Evolutionary conservation across 768 basidiomycete genomes (phyloP).

Genomic region (Amanita thiersii): DNA sequence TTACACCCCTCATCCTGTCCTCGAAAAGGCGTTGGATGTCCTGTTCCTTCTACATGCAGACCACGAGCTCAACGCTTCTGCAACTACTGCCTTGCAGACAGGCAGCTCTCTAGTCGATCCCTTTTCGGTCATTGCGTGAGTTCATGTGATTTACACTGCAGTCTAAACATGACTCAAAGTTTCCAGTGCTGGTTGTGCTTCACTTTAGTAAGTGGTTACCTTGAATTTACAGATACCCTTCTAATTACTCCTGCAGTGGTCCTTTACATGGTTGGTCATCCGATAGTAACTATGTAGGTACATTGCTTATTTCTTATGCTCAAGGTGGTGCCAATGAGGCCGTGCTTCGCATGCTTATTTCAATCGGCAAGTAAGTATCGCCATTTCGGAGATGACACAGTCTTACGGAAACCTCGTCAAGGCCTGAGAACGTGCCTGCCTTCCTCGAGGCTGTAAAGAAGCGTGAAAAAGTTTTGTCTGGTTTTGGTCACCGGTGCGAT

Average conservation of each 20-base stretch:
- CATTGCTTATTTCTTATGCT: conserved; percentile 4
- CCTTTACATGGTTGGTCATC: conserved; percentile 52
- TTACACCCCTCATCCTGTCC: conserved; percentile 75
- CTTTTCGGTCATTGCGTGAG: conserved; percentile 76
- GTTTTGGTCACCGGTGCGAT: conserved; percentile 78
- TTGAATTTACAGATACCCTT: background rate
- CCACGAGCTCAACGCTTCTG: conserved; percentile 84
- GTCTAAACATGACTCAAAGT: background rate
- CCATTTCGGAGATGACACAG: background rate
- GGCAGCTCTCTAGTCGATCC: conserved; percentile 88
- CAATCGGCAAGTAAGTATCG: conserved; percentile 64
- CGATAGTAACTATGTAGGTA: background rate
- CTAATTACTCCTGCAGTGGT: conserved; percentile 32
- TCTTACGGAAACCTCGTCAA: conserved; percentile 16
- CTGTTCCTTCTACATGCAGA: conserved; percentile 86
- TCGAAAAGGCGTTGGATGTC: conserved; percentile 82
- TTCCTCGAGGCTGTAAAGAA: conserved; percentile 85
- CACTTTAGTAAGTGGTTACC: conserved; percentile 59
- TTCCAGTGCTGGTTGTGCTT: conserved; percentile 76
- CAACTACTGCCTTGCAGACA: conserved; percentile 82
- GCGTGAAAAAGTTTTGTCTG: conserved; percentile 82
- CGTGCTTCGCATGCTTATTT: conserved; percentile 88
- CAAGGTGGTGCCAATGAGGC: conserved; percentile 87
- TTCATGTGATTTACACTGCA: conserved; percentile 4
- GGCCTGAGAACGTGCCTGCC: conserved; percentile 76